Conservation (phyloP, 148 eudicot species). For the Rhododendron simsii region DNA sequence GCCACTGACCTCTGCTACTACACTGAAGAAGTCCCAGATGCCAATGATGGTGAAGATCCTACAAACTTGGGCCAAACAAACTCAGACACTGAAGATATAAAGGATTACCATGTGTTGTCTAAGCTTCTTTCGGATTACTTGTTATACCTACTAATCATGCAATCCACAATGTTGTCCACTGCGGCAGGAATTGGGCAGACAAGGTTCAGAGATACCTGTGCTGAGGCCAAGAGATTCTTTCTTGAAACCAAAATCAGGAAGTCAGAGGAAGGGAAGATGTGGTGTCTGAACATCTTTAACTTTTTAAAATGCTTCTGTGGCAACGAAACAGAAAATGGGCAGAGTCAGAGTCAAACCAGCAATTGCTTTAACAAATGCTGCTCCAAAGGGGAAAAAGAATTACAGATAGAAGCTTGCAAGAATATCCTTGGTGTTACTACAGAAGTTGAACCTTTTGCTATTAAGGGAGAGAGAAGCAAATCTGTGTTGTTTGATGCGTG, state of each 20-base stretch:
- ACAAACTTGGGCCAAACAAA: too few species aligned
- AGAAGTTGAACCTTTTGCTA: too few species aligned
- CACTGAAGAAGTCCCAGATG: background rate
- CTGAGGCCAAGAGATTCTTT: slow-evolving; percentile 28
- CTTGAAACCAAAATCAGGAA: background rate
- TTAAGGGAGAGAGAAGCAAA: too few species aligned
- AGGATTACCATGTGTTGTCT: background rate
- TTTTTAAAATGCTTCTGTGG: too few species aligned
- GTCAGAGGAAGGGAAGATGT: background rate
- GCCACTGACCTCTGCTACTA: background rate
- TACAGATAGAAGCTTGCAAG: background rate
- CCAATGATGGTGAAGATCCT: too few species aligned
- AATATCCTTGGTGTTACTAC: background rate
- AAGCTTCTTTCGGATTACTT: slow-evolving; percentile 27
- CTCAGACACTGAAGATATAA: too few species aligned
- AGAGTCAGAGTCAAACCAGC: too few species aligned
- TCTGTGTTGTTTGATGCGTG: too few species aligned
- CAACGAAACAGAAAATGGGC: too few species aligned
- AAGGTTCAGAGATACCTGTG: slow-evolving; percentile 35
- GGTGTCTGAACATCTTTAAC: background rate
- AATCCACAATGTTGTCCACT: slow-evolving; percentile 26
- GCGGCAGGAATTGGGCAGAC: slow-evolving; percentile 34
- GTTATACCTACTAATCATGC: slow-evolving; percentile 28
- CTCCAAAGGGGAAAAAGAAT: background rate
- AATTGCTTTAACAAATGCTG: too few species aligned